A percentile compares a stretch with the other conserved stretches of the same genome.
These are phyloP conservation scores for Vigna mungo DNA, from an alignment of 306 rosid species.

Conservation along the genomic window DNA sequence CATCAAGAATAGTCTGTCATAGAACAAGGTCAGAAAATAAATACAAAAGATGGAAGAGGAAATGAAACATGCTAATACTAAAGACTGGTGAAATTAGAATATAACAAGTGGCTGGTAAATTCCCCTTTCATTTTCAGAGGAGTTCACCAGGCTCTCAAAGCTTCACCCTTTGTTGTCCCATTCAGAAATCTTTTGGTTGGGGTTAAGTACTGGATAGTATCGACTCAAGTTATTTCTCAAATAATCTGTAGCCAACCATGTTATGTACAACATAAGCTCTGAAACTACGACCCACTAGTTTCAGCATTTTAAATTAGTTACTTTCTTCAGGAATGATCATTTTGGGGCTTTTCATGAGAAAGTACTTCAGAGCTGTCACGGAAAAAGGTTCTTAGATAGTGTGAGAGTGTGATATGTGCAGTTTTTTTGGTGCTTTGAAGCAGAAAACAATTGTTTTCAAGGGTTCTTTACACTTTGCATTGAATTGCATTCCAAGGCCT, in stretches of 20 bases:
- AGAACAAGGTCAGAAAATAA: constrained; percentile 33
- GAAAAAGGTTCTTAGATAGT: background rate
- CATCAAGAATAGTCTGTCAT: constrained; percentile 94
- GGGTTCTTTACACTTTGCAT: constrained; percentile 3
- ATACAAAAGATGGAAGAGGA: constrained; percentile 10
- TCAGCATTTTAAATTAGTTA: background rate
- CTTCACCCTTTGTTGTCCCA: constrained; percentile 10
- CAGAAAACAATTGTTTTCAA: constrained; percentile 9
- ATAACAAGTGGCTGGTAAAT: background rate
- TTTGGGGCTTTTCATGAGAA: constrained; percentile 1
- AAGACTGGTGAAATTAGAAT: background rate
- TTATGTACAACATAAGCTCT: background rate
- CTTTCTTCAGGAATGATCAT: background rate
- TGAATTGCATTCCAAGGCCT: background rate
- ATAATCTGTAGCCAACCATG: background rate
- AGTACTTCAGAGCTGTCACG: background rate
- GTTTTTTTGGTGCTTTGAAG: background rate
- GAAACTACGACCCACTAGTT: background rate
- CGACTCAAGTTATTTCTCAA: constrained; percentile 12
- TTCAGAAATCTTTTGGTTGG: background rate
- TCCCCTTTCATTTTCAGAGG: background rate
- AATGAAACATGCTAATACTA: constrained; percentile 24
- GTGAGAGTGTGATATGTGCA: background rate
- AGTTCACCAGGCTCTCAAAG: background rate
- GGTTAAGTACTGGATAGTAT: background rate